Percentiles rank a stretch among this genome's conserved stretches.
Evolutionary conservation across 257 asterid genomes (phyloP).

Genomic region (Fraxinus anomala): DNA sequence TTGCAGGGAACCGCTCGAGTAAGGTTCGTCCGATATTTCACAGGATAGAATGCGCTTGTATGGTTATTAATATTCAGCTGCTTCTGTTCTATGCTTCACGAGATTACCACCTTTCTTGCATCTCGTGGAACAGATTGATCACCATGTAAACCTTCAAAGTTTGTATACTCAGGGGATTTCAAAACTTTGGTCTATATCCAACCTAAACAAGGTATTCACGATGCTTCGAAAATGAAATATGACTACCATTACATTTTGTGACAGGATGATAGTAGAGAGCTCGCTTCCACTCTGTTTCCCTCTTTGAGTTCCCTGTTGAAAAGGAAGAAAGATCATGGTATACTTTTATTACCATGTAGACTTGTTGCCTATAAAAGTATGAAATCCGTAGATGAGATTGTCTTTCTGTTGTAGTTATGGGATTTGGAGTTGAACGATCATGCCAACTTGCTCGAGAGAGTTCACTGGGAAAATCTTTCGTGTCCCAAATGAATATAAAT

Average conservation of each 20-base stretch:
- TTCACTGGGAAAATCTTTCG: not conserved
- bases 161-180: too few relatives aligned
- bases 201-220: too few relatives aligned
- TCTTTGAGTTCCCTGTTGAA: slow-evolving; percentile 53
- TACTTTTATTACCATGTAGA: not conserved
- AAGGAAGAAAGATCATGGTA: slow-evolving; percentile 83
- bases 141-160: not conserved
- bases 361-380: not conserved
- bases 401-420: not conserved
- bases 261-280: slow-evolving; percentile 80
- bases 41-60: slow-evolving; percentile 4
- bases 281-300: slow-evolving; percentile 65
- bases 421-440: not conserved
- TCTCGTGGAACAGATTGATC: slow-evolving; percentile 1
- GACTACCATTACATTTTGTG: slow-evolving; percentile 17
- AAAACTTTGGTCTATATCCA: too few relatives aligned
- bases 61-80: not conserved
- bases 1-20: slow-evolving; percentile 50
- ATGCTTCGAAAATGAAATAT: too few relatives aligned
- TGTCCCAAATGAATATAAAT: not conserved
- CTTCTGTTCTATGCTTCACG: slow-evolving; percentile 8
- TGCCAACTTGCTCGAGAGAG: not conserved
- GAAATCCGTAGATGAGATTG: not conserved
- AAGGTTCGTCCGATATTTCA: slow-evolving; percentile 53
- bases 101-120: not conserved